phyloP scores from a whole-genome alignment of 345 rosid genomes.

The Boechera stricta region DNA sequence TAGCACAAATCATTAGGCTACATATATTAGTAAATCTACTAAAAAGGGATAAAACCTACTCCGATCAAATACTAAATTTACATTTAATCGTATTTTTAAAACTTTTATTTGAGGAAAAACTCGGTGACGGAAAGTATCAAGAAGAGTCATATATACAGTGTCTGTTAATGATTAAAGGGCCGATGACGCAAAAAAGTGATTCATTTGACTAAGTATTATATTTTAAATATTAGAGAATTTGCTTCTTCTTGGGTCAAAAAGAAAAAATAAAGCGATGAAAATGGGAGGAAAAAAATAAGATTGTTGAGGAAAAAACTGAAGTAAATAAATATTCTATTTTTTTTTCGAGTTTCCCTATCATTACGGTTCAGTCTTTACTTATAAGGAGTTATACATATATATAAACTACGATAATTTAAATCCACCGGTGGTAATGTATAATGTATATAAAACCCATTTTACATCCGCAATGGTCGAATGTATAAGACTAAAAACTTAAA shows the following conservation, averaged over 20 bases:
- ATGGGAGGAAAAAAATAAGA: neutral
- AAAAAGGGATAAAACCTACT: too few relatives aligned
- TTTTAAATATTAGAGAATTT: neutral
- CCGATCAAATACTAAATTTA: neutral
- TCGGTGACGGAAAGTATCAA: conserved; percentile 1
- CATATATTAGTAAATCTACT: too few relatives aligned
- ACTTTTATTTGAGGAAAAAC: neutral
- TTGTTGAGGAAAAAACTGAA: neutral
- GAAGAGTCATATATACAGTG: conserved; percentile 4
- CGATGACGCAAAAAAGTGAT: neutral
- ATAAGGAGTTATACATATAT: too few relatives aligned
- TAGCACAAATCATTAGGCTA: neutral
- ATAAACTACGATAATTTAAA: too few relatives aligned
- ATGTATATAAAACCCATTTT: too few relatives aligned
- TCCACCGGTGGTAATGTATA: too few relatives aligned
- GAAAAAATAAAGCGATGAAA: conserved; percentile 12
- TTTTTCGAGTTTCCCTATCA: too few relatives aligned
- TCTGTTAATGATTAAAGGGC: neutral
- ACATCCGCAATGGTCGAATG: too few relatives aligned
- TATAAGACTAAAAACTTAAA: too few relatives aligned
- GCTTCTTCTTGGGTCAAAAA: conserved; percentile 4
- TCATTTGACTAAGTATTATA: conserved; percentile 3
- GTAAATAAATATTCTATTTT: neutral
- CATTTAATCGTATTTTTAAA: neutral
- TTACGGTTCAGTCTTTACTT: neutral